A percentile compares a stretch with the other conserved stretches of the same genome.
Conservation (phyloP, 1,284 basidiomycete genomes). For the Ceratobasidium sp. region DNA sequence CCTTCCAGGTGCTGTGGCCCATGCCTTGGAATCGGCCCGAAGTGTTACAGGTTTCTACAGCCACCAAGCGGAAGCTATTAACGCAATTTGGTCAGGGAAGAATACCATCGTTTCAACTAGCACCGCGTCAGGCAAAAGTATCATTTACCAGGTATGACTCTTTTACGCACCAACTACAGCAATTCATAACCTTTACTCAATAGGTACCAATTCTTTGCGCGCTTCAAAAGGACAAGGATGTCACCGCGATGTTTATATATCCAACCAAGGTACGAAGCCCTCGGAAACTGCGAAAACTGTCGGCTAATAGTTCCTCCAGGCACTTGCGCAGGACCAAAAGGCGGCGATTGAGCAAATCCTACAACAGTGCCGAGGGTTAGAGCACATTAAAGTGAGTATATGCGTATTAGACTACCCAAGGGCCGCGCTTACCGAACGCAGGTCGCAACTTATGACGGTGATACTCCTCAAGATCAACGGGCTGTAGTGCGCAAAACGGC, state of each 20-base stretch:
- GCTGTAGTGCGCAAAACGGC: conserved; percentile 67
- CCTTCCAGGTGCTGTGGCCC: conserved; percentile 67
- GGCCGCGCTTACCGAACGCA: conserved; percentile 46
- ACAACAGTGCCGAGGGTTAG: conserved; percentile 68
- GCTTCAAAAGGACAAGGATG: conserved; percentile 68
- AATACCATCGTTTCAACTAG: conserved; percentile 91
- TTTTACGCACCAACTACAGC: neutral
- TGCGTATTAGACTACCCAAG: conserved; percentile 55
- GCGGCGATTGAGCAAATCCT: conserved; percentile 75
- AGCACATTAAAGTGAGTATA: conserved; percentile 66
- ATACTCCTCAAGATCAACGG: conserved; percentile 78
- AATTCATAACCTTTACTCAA: neutral
- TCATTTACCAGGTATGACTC: conserved; percentile 79
- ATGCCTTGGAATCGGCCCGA: conserved; percentile 71
- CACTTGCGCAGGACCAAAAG: conserved; percentile 90
- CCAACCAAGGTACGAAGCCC: conserved; percentile 76
- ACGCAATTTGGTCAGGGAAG: conserved; percentile 68
- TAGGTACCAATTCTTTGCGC: conserved; percentile 79
- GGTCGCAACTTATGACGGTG: conserved; percentile 89
- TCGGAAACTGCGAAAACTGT: neutral
- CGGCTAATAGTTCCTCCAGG: conserved; percentile 58
- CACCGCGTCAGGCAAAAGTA: conserved; percentile 91
- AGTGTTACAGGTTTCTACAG: conserved; percentile 76
- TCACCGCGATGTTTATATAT: conserved; percentile 88
- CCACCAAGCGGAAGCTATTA: conserved; percentile 84